A percentile compares a stretch with the other conserved stretches of the same genome.
Conservation (phyloP, 306 rosid species). For the Trifolium repens region DNA sequence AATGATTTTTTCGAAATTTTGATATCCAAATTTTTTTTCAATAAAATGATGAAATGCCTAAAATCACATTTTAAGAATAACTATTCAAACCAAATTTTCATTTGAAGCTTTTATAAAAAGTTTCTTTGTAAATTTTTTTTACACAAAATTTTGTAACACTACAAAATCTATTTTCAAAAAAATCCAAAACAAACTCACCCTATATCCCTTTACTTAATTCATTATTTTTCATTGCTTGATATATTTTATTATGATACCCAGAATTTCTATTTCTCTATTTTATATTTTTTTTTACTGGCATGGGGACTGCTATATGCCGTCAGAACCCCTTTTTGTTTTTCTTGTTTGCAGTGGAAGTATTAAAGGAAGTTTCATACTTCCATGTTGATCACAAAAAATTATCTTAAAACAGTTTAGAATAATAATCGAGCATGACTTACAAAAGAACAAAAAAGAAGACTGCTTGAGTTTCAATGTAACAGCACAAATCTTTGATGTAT, state of each 20-base stretch:
- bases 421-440: neutral
- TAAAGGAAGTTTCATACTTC: neutral
- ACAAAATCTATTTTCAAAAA: too few relatives aligned
- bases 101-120: too few relatives aligned
- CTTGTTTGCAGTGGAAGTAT: neutral
- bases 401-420: conserved; percentile 1
- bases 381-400: neutral
- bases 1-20: too few relatives aligned
- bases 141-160: too few relatives aligned
- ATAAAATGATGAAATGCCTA: too few relatives aligned
- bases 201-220: conserved; percentile 11
- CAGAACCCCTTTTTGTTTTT: neutral
- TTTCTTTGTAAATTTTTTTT: too few relatives aligned
- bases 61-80: too few relatives aligned
- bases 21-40: too few relatives aligned
- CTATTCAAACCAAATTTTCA: too few relatives aligned
- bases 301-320: neutral
- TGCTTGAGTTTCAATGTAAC: neutral
- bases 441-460: neutral
- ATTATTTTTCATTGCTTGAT: conserved; percentile 17
- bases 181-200: too few relatives aligned
- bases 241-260: neutral
- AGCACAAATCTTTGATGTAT: conserved; percentile 15
- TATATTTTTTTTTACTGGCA: neutral
- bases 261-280: conserved; percentile 23